Evolutionary conservation across 148 eudicot species (phyloP).

Genomic region (Spergularia marina): DNA sequence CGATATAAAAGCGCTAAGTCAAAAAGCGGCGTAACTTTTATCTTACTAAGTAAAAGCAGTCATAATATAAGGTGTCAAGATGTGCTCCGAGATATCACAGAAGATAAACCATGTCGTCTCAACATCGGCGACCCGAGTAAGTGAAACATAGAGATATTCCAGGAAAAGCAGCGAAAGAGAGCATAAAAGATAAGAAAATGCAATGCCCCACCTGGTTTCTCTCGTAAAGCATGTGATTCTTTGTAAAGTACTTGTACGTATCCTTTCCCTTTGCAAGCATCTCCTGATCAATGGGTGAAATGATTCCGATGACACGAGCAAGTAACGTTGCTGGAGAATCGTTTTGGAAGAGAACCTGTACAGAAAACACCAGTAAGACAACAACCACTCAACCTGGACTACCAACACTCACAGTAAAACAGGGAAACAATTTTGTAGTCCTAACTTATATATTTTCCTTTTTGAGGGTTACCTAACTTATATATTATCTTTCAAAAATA

Average conservation of each 20-base stretch:
- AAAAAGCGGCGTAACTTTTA: too few species aligned
- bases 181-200: not conserved
- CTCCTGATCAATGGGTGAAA: constrained; percentile 75
- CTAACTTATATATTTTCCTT: not conserved
- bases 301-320: constrained; percentile 91
- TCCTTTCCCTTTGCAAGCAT: constrained; percentile 98
- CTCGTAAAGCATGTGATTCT: constrained; percentile 99
- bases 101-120: too few species aligned
- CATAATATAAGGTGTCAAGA: too few species aligned
- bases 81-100: too few species aligned
- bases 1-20: too few species aligned
- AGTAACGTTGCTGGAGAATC: constrained; percentile 98
- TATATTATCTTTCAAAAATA: not conserved
- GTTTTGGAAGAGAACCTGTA: constrained; percentile 95
- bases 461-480: not conserved
- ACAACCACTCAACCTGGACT: constrained; percentile 7
- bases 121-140: not conserved
- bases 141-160: not conserved
- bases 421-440: not conserved
- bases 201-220: constrained; percentile 75
- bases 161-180: constrained; percentile 1
- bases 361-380: constrained; percentile 12
- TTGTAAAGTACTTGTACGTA: constrained; percentile 89
- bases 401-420: not conserved
- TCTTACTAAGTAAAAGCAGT: too few species aligned